phyloP scores from a whole-genome alignment of 169 alveolate genomes.

The Eimeria praecox region DNA sequence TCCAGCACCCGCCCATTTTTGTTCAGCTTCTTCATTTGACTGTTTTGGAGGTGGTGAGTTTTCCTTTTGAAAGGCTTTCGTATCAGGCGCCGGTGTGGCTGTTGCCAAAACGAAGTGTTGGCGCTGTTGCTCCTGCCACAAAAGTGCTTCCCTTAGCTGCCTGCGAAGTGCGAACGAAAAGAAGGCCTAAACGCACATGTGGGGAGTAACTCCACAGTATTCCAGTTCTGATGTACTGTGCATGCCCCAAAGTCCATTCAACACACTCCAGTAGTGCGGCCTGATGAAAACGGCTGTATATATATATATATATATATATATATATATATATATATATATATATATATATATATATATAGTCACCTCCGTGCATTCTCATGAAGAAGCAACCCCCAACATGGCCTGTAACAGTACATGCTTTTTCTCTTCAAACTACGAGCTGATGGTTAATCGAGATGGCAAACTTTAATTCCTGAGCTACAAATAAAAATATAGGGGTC shows the following conservation, averaged over 20 bases:
- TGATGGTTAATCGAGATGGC: background rate
- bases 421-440: background rate
- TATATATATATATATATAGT: background rate
- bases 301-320: no score
- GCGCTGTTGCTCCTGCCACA: conserved; percentile 75
- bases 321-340: no score
- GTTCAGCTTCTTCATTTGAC: background rate
- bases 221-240: background rate
- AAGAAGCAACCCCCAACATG: background rate
- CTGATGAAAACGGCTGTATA: background rate
- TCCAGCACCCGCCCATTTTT: background rate
- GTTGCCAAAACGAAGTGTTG: background rate
- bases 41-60: conserved; percentile 7
- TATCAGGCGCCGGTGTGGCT: conserved; percentile 25
- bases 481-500: background rate
- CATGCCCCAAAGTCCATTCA: background rate
- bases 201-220: background rate
- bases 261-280: background rate
- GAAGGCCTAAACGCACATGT: background rate
- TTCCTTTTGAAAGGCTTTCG: conserved; percentile 8
- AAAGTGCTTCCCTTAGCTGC: conserved; percentile 59
- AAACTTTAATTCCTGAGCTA: background rate
- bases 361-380: background rate
- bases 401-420: background rate
- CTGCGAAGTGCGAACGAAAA: background rate